Percentiles rank a stretch among this genome's conserved stretches.
phyloP scores from a whole-genome alignment of 306 rosid genomes.

The Hippophae gyantsensis region DNA sequence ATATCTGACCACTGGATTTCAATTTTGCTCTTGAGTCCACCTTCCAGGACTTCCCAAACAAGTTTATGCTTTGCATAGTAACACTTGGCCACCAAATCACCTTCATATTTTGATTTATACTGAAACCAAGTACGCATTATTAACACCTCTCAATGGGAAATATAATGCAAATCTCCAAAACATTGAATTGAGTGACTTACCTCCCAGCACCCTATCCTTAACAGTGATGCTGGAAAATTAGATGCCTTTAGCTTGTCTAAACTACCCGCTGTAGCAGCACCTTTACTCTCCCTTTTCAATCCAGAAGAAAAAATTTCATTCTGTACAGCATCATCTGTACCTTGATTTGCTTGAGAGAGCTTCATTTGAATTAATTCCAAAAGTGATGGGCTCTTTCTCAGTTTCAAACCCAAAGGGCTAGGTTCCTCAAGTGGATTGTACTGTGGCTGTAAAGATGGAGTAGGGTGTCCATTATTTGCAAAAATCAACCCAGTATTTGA shows the following conservation, averaged over 20 bases:
- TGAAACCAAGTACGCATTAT: constrained; percentile 25
- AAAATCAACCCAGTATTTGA: constrained; percentile 30
- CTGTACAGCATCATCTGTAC: constrained; percentile 17
- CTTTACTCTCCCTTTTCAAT: constrained; percentile 29
- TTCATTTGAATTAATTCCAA: constrained; percentile 80
- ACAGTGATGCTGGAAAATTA: constrained; percentile 66
- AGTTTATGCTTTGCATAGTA: constrained; percentile 85
- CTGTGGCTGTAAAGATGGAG: constrained; percentile 26
- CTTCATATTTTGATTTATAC: constrained; percentile 77
- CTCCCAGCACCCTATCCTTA: constrained; percentile 83
- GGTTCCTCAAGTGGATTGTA: constrained; percentile 80
- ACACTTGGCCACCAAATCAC: constrained; percentile 82
- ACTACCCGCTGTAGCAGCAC: constrained; percentile 21
- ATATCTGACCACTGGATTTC: constrained; percentile 93
- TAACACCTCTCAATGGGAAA: not conserved
- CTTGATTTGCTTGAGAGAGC: constrained; percentile 47
- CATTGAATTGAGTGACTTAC: constrained; percentile 20
- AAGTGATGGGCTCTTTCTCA: constrained; percentile 80
- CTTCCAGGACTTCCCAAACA: constrained; percentile 91
- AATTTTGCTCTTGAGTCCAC: constrained; percentile 77
- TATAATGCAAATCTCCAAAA: not conserved
- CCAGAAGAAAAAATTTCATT: constrained; percentile 34
- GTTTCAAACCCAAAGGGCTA: constrained; percentile 76
- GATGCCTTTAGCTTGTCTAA: constrained; percentile 81
- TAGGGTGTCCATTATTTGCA: constrained; percentile 19